Conservation (phyloP, 2,329 filamentous ascomycete genomes). For the Fusarium haematococcum region DNA sequence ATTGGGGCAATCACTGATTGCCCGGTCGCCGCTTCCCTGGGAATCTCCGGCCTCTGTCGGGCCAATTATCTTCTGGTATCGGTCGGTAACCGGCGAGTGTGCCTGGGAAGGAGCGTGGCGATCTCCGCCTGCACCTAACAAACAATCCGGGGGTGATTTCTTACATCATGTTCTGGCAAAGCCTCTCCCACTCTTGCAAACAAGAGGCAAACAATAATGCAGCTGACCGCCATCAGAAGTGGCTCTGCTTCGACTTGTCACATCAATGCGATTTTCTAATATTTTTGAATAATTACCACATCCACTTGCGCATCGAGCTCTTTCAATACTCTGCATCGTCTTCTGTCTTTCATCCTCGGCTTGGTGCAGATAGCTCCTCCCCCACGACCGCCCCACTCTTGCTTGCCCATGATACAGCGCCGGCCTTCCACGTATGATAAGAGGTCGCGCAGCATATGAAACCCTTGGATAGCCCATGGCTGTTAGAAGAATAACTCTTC, state of each 20-base stretch:
- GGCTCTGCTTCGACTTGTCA: not conserved
- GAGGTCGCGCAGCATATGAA: conserved; percentile 15
- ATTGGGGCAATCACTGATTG: not conserved
- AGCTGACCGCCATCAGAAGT: conserved; percentile 28
- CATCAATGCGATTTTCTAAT: not conserved
- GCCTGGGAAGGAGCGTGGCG: conserved; percentile 46
- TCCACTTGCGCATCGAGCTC: not conserved
- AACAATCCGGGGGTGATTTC: conserved; percentile 15
- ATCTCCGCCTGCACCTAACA: conserved; percentile 45
- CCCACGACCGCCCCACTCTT: conserved; percentile 25
- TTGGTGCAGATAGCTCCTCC: conserved; percentile 19
- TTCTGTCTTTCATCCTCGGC: conserved; percentile 20
- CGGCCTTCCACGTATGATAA: conserved; percentile 29
- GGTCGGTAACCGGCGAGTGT: conserved; percentile 31
- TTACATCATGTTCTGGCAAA: conserved; percentile 13
- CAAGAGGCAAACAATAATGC: conserved; percentile 22
- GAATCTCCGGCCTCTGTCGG: not conserved
- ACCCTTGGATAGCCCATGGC: not conserved
- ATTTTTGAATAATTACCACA: not conserved
- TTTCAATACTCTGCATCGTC: not conserved
- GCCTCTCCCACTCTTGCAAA: conserved; percentile 14
- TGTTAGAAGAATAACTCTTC: not conserved
- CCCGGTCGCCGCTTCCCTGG: not conserved
- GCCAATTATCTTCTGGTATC: conserved; percentile 18
- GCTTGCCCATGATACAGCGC: conserved; percentile 24